Percentiles rank a stretch among this genome's conserved stretches.
Evolutionary conservation across 768 basidiomycete species (phyloP).

Genomic region (Phylloporus sp.): DNA sequence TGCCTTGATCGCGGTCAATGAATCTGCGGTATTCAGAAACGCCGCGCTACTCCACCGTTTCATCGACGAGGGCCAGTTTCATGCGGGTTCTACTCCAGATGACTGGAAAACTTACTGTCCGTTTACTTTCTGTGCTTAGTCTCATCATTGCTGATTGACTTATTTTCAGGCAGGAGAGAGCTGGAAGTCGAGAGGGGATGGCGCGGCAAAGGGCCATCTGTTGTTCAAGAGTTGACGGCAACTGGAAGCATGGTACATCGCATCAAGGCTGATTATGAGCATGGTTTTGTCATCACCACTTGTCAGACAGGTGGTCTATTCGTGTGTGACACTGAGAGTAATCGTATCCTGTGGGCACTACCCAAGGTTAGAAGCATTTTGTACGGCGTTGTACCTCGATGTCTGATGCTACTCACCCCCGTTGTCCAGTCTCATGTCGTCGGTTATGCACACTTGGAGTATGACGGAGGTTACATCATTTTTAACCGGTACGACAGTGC

Average conservation of each 20-base stretch:
- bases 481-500: constrained; percentile 55
- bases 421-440: constrained; percentile 5
- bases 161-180: constrained; percentile 41
- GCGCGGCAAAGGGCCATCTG: constrained; percentile 47
- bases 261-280: constrained; percentile 70
- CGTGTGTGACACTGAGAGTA: constrained; percentile 73
- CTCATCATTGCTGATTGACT: constrained; percentile 5
- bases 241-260: constrained; percentile 52
- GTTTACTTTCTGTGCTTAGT: neutral
- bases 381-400: neutral
- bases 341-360: constrained; percentile 61
- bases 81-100: constrained; percentile 28
- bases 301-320: constrained; percentile 49
- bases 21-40: constrained; percentile 50
- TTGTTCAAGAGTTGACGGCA: constrained; percentile 29
- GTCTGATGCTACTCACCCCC: constrained; percentile 2
- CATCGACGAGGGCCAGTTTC: constrained; percentile 32
- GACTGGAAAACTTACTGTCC: constrained; percentile 64
- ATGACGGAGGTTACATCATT: constrained; percentile 64
- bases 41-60: constrained; percentile 53
- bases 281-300: constrained; percentile 58
- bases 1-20: constrained; percentile 44
- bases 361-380: constrained; percentile 33
- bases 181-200: constrained; percentile 48
- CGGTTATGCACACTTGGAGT: constrained; percentile 64